Conservation (phyloP, 176 grass and related monocot species). For the Aegilops tauschii region DNA sequence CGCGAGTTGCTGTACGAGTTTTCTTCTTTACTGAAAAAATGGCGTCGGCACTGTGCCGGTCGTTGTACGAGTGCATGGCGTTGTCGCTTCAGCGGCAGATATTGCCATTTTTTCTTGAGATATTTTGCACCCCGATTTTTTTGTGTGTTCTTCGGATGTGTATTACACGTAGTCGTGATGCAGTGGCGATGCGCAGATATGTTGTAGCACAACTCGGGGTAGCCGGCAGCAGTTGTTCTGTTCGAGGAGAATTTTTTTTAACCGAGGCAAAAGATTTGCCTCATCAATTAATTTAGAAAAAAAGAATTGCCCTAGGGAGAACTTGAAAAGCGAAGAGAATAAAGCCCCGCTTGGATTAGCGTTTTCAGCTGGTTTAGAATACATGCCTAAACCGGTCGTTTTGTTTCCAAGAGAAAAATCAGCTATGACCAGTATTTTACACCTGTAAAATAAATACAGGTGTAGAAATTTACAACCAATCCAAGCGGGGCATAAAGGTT, state of each 20-base stretch:
- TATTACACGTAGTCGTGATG: neutral
- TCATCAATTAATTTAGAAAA: too few species aligned
- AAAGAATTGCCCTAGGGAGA: neutral
- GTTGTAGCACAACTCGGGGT: neutral
- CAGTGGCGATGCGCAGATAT: neutral
- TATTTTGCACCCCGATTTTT: neutral
- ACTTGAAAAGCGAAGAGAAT: neutral
- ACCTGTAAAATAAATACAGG: too few species aligned
- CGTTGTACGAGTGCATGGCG: neutral
- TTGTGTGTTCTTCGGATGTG: neutral
- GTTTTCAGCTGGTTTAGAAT: too few species aligned
- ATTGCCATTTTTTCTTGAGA: constrained; percentile 6
- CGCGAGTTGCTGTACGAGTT: neutral
- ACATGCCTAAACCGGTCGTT: too few species aligned
- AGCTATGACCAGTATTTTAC: too few species aligned
- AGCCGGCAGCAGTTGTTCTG: neutral
- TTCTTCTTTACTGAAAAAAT: too few species aligned
- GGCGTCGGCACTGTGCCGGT: too few species aligned
- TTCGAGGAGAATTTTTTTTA: neutral
- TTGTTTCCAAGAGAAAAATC: too few species aligned
- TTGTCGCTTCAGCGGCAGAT: neutral
- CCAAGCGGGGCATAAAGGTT: neutral
- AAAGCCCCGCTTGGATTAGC: neutral
- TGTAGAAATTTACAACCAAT: too few species aligned
- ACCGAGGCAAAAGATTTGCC: too few species aligned